Percentiles rank a stretch among this genome's conserved stretches.
phyloP scores from a whole-genome alignment of 768 basidiomycete genomes.

The Collybiopsis confluens region DNA sequence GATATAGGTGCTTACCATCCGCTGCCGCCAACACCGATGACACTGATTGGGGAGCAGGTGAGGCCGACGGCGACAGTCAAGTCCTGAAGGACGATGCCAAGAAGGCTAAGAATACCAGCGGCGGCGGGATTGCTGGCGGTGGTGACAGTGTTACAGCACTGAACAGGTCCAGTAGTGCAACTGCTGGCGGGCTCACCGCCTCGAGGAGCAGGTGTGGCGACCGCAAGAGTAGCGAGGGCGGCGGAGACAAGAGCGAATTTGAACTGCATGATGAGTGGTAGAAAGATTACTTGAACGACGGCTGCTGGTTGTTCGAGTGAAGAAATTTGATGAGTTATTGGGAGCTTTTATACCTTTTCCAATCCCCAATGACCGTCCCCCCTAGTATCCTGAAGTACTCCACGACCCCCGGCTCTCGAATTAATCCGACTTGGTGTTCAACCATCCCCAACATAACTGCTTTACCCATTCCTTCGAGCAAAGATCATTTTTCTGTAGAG shows the following conservation, averaged over 20 bases:
- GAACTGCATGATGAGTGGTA: conserved; percentile 6
- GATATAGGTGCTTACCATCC: background rate
- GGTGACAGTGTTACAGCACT: conserved; percentile 8
- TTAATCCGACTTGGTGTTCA: no score
- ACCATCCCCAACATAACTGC: no score
- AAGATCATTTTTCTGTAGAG: no score
- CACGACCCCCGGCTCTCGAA: no score
- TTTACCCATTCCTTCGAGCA: no score
- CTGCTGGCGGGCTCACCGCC: background rate
- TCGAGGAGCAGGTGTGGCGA: background rate
- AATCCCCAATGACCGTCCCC: background rate
- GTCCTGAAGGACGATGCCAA: conserved; percentile 4
- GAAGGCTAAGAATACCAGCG: background rate
- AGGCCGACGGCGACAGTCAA: conserved; percentile 1
- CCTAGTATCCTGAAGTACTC: no score
- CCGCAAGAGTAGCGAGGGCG: background rate
- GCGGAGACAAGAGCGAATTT: conserved; percentile 1
- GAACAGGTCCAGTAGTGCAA: conserved; percentile 1
- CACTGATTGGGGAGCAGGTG: background rate
- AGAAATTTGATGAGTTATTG: background rate
- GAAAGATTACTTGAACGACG: conserved; percentile 4
- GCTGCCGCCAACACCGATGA: background rate
- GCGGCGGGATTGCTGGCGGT: background rate
- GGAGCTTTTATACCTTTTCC: conserved; percentile 1
- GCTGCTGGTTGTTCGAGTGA: conserved; percentile 3